These are phyloP conservation scores for Thelonectria discophora DNA, from an alignment of 2,329 filamentous ascomycete species.

Conservation along the genomic window DNA sequence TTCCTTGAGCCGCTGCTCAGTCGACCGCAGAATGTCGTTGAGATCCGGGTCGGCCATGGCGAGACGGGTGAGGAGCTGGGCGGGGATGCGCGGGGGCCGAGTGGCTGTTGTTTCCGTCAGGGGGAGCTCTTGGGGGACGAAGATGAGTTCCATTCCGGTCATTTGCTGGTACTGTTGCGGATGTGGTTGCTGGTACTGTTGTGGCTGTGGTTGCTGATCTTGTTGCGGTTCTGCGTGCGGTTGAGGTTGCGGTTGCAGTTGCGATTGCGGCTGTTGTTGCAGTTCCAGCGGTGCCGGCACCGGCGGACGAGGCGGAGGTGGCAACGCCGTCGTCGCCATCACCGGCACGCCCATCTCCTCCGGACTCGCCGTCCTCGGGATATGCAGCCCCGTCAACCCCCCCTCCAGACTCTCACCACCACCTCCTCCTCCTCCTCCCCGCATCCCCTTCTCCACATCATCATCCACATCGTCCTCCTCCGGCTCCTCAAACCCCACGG, in stretches of 20 bases:
- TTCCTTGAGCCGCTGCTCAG: conserved; percentile 60
- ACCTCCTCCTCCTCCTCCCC: background rate
- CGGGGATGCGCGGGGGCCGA: conserved; percentile 26
- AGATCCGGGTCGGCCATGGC: conserved; percentile 57
- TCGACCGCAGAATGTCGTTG: conserved; percentile 61
- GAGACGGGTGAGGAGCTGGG: conserved; percentile 33
- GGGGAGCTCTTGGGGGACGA: conserved; percentile 28
- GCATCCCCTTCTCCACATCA: conserved; percentile 35
- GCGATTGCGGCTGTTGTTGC: conserved; percentile 17
- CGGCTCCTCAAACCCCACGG: conserved; percentile 35
- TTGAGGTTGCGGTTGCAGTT: background rate
- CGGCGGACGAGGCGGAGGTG: background rate
- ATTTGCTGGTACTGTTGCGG: conserved; percentile 21
- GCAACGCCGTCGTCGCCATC: background rate
- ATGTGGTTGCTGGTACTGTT: background rate
- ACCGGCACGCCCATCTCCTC: conserved; percentile 8
- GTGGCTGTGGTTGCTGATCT: background rate
- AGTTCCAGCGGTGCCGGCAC: background rate
- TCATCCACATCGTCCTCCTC: too few species aligned
- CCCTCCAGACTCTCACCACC: conserved; percentile 28
- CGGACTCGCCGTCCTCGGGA: conserved; percentile 29
- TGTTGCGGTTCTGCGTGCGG: too few species aligned
- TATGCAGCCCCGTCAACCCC: conserved; percentile 17
- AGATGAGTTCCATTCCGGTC: conserved; percentile 36
- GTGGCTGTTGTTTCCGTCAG: conserved; percentile 17